Conservation (phyloP, 2,329 filamentous ascomycete genomes). For the Paecilomyces fulvus region DNA sequence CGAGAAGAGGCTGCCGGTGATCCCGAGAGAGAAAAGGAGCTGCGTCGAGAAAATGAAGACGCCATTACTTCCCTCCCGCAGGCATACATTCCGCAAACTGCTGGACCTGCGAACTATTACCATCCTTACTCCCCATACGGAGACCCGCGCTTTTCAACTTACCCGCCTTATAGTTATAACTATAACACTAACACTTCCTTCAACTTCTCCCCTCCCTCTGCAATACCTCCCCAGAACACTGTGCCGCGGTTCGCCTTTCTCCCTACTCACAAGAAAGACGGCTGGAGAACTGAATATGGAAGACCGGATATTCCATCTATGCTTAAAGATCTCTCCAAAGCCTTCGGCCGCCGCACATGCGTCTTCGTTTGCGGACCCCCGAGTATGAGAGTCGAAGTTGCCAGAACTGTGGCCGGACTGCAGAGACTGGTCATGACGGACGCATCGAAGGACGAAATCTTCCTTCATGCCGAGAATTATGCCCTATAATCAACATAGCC, state of each 20-base stretch:
- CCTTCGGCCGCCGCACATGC: slow-evolving; percentile 73
- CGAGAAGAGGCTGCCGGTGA: slow-evolving; percentile 73
- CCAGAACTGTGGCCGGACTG: slow-evolving; percentile 72
- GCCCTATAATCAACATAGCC: slow-evolving; percentile 51
- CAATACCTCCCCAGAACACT: slow-evolving; percentile 80
- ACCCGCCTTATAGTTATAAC: slow-evolving; percentile 6
- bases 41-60: slow-evolving; percentile 76
- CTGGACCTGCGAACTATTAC: slow-evolving; percentile 5
- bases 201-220: slow-evolving; percentile 74
- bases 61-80: slow-evolving; percentile 72
- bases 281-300: slow-evolving; percentile 89
- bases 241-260: slow-evolving; percentile 87
- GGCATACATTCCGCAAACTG: slow-evolving; percentile 19
- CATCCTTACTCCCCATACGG: slow-evolving; percentile 3
- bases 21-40: slow-evolving; percentile 66
- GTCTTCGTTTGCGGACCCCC: slow-evolving; percentile 91
- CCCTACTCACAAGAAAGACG: slow-evolving; percentile 48
- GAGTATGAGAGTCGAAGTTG: slow-evolving; percentile 77
- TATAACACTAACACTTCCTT: slow-evolving; percentile 34
- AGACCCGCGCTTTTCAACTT: neutral
- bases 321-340: slow-evolving; percentile 71
- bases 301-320: slow-evolving; percentile 81
- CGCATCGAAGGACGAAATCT: slow-evolving; percentile 75
- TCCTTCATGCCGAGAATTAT: slow-evolving; percentile 92
- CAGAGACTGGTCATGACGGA: slow-evolving; percentile 79